A percentile compares a stretch with the other conserved stretches of the same genome.
Conservation (phyloP, 2,329 filamentous ascomycete species). For the Ceratocystis diversiconidia region DNA sequence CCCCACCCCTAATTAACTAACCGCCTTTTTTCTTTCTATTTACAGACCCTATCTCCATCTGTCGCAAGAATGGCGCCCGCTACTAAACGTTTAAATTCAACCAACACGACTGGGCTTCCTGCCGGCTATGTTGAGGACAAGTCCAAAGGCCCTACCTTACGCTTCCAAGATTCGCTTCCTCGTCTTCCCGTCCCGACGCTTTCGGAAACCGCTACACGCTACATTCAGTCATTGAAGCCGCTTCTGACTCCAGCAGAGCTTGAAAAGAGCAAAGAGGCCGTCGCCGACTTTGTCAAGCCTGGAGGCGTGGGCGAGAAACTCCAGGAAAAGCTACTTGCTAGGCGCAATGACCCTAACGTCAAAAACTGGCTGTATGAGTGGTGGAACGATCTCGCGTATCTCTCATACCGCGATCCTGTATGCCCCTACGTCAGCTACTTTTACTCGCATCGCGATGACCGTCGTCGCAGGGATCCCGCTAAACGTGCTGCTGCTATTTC, state of each 20-base stretch:
- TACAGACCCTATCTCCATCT: slow-evolving; percentile 7
- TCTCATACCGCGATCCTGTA: slow-evolving; percentile 85
- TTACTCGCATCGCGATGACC: slow-evolving; percentile 94
- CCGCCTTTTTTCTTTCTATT: background rate
- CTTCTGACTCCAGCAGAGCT: slow-evolving; percentile 56
- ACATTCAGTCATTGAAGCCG: slow-evolving; percentile 66
- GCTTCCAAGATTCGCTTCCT: slow-evolving; percentile 76
- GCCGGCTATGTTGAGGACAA: slow-evolving; percentile 66
- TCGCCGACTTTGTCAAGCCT: slow-evolving; percentile 78
- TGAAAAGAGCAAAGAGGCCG: slow-evolving; percentile 62
- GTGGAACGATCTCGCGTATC: slow-evolving; percentile 95
- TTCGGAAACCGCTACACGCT: slow-evolving; percentile 66
- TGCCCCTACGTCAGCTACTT: slow-evolving; percentile 99
- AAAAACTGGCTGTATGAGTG: slow-evolving; percentile 96
- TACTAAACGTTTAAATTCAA: slow-evolving; percentile 19
- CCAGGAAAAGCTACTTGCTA: slow-evolving; percentile 73
- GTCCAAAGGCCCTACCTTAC: slow-evolving; percentile 65
- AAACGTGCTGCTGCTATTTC: slow-evolving; percentile 88
- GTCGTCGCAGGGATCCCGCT: slow-evolving; percentile 69
- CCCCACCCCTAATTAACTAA: background rate
- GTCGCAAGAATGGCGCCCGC: slow-evolving; percentile 15
- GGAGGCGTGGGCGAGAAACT: slow-evolving; percentile 69
- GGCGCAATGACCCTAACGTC: slow-evolving; percentile 61
- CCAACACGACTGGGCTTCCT: slow-evolving; percentile 6
- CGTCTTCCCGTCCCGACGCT: slow-evolving; percentile 66